Base-by-base conservation (phyloP, 495 filamentous ascomycete genomes). In the Lasiosphaeria ovina region DNA sequence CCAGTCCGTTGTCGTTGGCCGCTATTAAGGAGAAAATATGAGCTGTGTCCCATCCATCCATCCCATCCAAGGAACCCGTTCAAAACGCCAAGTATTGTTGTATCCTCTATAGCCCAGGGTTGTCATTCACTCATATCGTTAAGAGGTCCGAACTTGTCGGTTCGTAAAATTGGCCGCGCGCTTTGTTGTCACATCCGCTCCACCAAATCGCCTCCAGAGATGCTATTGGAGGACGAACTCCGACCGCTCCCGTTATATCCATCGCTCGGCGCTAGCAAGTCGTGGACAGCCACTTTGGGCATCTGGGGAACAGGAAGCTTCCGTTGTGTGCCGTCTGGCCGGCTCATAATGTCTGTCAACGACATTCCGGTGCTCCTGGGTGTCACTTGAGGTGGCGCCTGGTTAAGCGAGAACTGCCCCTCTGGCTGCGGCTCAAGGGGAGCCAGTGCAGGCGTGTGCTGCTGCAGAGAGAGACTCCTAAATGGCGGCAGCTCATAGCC, bases 251-350 rank as follows among this genome's bases (percentile, higher is more conserved):
- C 54, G 62, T 73, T 74, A 69, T 87, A 91, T 2, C 87, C 87
- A 55, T 79, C 83, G 48, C 78, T 74, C 1, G 83, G 80, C 60
- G 85, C 88, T 58, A 97, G 74, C 63, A 97, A 79, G 65, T 96
- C 93, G 62, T 95, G 91, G 4, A 96, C 90, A 1, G 90, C 87
- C 16, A 97, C 89, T 69, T 93, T 95, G 55, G 91, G 92, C 3
- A 92, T 83, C 72, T 93, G 94, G 52, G 91, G 92, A 2, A 92
- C 88, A 0, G 94, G 94, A n/a, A 98, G 79, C 75, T 97, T 98
- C 63, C 94, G 79, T 69, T 93, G 88, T n/a, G 87, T 85, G 24
- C 92, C 90, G 61, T 97, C 92, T 1, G 90, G 81, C 58, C 87
- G 87, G 62, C 86, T 89, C 77, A 98, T 94, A 71, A 98, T 97